Base-by-base conservation (phyloP, 2,329 filamentous ascomycete species). In the Pestalotiopsis sp. region DNA sequence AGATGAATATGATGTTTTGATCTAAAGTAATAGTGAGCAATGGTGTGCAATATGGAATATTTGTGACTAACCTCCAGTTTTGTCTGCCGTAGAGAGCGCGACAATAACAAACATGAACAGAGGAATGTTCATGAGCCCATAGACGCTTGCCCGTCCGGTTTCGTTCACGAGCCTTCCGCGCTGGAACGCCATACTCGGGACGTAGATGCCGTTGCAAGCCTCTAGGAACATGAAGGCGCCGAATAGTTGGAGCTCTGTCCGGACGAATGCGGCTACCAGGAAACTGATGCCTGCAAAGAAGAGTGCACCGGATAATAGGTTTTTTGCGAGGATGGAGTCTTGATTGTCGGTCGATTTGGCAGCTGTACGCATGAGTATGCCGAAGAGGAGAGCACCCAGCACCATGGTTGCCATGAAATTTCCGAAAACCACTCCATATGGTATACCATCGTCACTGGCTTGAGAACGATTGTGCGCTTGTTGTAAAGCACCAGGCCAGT, bases 321-420 rank as follows among this genome's bases (percentile, higher is more conserved):
- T 36, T n/a, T 31, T 31, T 4, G 61, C 6, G 38, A 59, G 23
- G 49, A 20, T 7, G 27, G 49, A 45, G 4, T n/a, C 38, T 4
- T n/a, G 27, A 5, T 36, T 76, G 72, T 14, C 76, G 71, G 6
- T 61, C 68, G 31, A 67, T 45, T 56, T 23, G 7, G 11, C 14
- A n/a, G 41, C 7, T 17, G 57, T 65, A 12, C 69, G 68, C n/a
- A 56, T 73, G 1, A 74, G 75, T 45, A 80, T 74, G 70, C 82
- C 83, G 76, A 89, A 89, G 6, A 84, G 71, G 31, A 89, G 81
- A 1, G 87, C 88, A n/a, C 88, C 87, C 6, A 88, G 81, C 77
- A 89, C 88, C 77, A 88, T 87, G 5, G 85, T 82, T 25, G 84
- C 84, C 88, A 90, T 89, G 75, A 90, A 87, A 56, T 82, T 83